Evolutionary conservation across 2,329 filamentous ascomycete genomes (phyloP).

Genomic region (Penicillium psychrosexuale): DNA sequence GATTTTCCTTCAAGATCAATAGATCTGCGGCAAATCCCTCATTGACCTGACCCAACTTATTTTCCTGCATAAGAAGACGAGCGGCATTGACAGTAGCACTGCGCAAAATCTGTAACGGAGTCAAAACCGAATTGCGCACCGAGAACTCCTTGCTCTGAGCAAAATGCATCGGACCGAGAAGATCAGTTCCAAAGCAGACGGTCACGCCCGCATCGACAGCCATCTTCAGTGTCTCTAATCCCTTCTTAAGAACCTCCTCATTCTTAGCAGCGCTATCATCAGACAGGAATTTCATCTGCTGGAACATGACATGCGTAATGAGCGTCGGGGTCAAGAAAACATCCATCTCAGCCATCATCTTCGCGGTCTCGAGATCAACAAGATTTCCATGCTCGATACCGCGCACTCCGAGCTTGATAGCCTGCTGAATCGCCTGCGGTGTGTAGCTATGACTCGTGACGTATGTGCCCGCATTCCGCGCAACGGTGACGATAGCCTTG

Average conservation of each 20-base stretch:
- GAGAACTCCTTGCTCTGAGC: conserved; percentile 53
- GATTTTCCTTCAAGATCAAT: conserved; percentile 52
- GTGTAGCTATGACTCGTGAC: conserved; percentile 61
- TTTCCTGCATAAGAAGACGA: conserved; percentile 47
- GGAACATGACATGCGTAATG: conserved; percentile 51
- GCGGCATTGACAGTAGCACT: conserved; percentile 55
- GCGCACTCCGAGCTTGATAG: conserved; percentile 53
- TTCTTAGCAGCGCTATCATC: conserved; percentile 50
- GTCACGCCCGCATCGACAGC: conserved; percentile 53
- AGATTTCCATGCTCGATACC: conserved; percentile 57
- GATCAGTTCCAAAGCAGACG: conserved; percentile 56
- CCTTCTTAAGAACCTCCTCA: conserved; percentile 47
- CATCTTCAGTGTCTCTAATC: conserved; percentile 48
- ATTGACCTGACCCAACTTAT: conserved; percentile 51
- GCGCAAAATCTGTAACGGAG: conserved; percentile 46
- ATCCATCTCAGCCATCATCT: conserved; percentile 50
- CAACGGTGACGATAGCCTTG: conserved; percentile 52
- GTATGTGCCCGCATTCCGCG: conserved; percentile 50
- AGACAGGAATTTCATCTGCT: conserved; percentile 32
- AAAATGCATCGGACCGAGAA: conserved; percentile 50
- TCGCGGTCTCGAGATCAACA: conserved; percentile 45
- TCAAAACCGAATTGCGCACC: conserved; percentile 45
- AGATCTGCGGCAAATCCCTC: conserved; percentile 54
- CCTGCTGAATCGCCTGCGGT: conserved; percentile 52
- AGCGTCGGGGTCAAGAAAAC: conserved; percentile 56